These are phyloP conservation scores for Tricholoma saponaceum DNA, from an alignment of 768 basidiomycete species.

Conservation along the genomic window DNA sequence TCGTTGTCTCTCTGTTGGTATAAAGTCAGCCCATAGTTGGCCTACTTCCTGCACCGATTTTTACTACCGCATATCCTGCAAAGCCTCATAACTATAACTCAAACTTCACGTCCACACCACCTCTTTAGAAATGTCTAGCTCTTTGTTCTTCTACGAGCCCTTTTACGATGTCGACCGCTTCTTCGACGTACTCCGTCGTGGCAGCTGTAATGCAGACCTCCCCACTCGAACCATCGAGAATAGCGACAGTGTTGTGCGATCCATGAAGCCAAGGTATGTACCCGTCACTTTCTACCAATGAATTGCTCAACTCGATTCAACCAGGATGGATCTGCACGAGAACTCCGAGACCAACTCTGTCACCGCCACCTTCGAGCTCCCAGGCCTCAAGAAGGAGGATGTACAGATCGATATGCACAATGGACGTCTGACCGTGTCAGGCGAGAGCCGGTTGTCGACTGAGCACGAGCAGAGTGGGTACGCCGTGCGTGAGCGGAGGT, in stretches of 20 bases:
- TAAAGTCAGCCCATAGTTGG: not conserved
- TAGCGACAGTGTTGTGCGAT: not conserved
- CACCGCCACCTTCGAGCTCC: slow-evolving; percentile 52
- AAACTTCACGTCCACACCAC: not conserved
- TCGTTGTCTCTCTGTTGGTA: not conserved
- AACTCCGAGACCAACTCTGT: slow-evolving; percentile 35
- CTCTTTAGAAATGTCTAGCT: not conserved
- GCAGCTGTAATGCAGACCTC: not conserved
- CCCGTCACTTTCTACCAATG: no score
- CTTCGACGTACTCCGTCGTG: slow-evolving; percentile 31
- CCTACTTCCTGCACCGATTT: not conserved
- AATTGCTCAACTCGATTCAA: not conserved
- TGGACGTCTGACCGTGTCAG: slow-evolving; percentile 43
- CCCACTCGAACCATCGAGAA: not conserved
- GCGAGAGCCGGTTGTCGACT: slow-evolving; percentile 30
- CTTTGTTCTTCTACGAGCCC: slow-evolving; percentile 36
- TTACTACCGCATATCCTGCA: not conserved
- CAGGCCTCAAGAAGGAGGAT: slow-evolving; percentile 47
- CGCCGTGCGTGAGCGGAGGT: slow-evolving; percentile 41
- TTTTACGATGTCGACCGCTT: slow-evolving; percentile 41
- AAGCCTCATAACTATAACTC: not conserved
- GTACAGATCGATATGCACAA: slow-evolving; percentile 45
- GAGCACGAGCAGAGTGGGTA: slow-evolving; percentile 33
- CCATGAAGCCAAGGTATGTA: slow-evolving; percentile 14
- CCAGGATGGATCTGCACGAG: slow-evolving; percentile 49